Base-by-base conservation (phyloP, 768 basidiomycete species). In the Botryobasidium botryosum region DNA sequence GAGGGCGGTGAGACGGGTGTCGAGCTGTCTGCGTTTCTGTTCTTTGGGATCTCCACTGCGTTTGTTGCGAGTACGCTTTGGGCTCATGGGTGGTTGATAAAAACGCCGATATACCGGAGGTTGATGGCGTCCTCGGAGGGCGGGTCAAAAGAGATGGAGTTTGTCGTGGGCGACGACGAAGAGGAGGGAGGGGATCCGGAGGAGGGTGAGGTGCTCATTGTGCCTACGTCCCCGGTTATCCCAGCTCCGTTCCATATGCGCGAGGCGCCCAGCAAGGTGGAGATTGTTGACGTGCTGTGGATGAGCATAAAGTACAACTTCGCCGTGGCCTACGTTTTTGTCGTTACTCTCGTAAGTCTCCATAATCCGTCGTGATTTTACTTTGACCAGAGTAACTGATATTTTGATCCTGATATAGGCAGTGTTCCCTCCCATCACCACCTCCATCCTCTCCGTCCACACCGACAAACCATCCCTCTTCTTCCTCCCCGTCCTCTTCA, bases 341-440 rank as follows among this genome's bases (percentile, higher is more conserved):
- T 74, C 25, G 70, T 84, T 23, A 91, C 90, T 12, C 62, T 92
- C 56, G 87, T 87, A 55, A 52, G 77, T 63, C 6, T 12, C 23
- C 6, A 7, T 43, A 10, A 28, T 46, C 3, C 29, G 33, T 44
- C 38, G 47, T 38, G 43, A 31, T 52, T n/a, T 40, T 51, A 32
- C 4, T 20, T 31, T 46, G 23, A 15, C 18, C 38, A 21, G 17
- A 29, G 15, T 24, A n/a, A 40, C 29, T 38, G 18, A 47, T 35
- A 31, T 2, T 2, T 15, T 35, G 21, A 33, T 8, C 8, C 31
- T 33, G 6, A 15, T 24, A 35, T 51, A 92, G 88, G 71, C 87
- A 25, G 78, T 91, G 38, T 92, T 73, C 62, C 90, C 90, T 4
- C 72, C 88, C 0, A 79, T 88, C 50, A 90, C 90, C 2, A 71